Conservation (phyloP, 495 filamentous ascomycete species). For the Penicillium arizonense region DNA sequence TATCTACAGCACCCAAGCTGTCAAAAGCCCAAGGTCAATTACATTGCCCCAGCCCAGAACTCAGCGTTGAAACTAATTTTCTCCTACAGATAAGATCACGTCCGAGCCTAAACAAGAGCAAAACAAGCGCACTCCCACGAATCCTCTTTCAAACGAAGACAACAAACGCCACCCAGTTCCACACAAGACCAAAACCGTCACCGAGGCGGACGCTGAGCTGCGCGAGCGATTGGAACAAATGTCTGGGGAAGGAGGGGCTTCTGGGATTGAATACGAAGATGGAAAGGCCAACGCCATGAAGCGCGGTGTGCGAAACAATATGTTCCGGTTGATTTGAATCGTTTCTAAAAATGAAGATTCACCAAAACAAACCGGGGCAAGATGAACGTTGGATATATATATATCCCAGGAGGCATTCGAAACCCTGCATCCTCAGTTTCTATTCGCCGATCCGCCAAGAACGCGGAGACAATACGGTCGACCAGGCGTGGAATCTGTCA, state of each 20-base stretch:
- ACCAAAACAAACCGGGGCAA: neutral
- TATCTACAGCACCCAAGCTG: slow-evolving; percentile 4
- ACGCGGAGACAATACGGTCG: neutral
- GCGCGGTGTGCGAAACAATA: slow-evolving; percentile 71
- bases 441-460: neutral
- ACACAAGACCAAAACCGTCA: slow-evolving; percentile 46
- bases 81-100: neutral
- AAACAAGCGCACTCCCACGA: neutral
- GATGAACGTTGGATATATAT: neutral
- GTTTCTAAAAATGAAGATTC: neutral
- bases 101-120: neutral
- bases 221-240: slow-evolving; percentile 63
- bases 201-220: slow-evolving; percentile 68
- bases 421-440: no score
- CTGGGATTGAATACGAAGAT: slow-evolving; percentile 79
- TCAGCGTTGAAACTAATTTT: neutral
- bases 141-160: neutral
- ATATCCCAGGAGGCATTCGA: neutral
- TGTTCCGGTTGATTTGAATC: slow-evolving; percentile 66
- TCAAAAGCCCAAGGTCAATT: slow-evolving; percentile 11
- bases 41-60: neutral
- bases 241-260: slow-evolving; percentile 70
- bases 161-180: slow-evolving; percentile 1
- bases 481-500: neutral
- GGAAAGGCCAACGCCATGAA: slow-evolving; percentile 76